Percentiles rank a stretch among this genome's conserved stretches.
Conservation (phyloP, 2,329 filamentous ascomycete genomes). For the Fusarium virguliforme region DNA sequence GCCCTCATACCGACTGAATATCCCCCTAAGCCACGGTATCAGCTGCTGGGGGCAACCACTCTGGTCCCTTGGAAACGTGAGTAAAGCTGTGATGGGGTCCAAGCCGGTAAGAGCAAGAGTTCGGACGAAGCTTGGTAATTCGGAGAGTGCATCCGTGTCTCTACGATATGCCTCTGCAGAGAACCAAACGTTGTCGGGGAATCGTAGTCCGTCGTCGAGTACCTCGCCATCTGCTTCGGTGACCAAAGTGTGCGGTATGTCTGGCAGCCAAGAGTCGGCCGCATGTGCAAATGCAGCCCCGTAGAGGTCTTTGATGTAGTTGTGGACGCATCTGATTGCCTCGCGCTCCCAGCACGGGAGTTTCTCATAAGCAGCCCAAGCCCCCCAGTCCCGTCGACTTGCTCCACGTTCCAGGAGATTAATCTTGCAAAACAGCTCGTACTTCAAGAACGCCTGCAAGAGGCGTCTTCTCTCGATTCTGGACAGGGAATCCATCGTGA, state of each 20-base stretch:
- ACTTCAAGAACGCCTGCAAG: constrained; percentile 10
- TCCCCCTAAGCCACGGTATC: not conserved
- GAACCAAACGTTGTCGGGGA: constrained; percentile 11
- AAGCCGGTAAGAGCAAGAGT: not conserved
- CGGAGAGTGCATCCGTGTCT: not conserved
- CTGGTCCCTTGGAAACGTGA: constrained; percentile 8
- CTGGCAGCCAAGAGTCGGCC: constrained; percentile 14
- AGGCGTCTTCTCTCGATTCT: constrained; percentile 10
- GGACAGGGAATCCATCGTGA: not conserved
- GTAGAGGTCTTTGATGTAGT: constrained; percentile 5
- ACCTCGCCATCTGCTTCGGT: not conserved
- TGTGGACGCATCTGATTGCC: constrained; percentile 8
- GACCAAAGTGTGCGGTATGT: constrained; percentile 5
- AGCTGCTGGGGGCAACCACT: not conserved
- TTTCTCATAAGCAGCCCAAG: not conserved
- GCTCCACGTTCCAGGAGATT: not conserved
- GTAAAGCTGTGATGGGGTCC: not conserved
- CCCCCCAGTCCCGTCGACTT: too few species aligned
- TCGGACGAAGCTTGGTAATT: too few species aligned
- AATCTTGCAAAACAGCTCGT: constrained; percentile 6
- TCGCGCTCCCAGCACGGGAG: not conserved
- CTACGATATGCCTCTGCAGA: not conserved
- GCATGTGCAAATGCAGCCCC: constrained; percentile 11
- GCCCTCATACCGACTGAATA: not conserved
- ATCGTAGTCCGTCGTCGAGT: not conserved